phyloP scores from a whole-genome alignment of 2,329 filamentous ascomycete species.

The Emergomyces pasteurianus region DNA sequence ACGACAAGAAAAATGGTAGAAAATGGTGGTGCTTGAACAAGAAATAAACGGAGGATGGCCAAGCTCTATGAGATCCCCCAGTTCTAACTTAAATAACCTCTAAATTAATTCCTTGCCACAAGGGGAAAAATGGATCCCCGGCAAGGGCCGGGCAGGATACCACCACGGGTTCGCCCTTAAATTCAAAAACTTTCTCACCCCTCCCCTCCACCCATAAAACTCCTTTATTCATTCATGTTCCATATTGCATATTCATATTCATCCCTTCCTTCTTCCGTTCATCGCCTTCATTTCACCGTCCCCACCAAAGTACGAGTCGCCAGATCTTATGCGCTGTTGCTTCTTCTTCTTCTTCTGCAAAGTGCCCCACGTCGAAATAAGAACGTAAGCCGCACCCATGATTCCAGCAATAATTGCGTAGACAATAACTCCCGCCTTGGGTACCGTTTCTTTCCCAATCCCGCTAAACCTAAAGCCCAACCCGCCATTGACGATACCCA shows the following conservation, averaged over 20 bases:
- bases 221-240: too few species aligned
- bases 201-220: background rate
- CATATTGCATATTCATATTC: background rate
- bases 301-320: background rate
- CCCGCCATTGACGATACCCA: slow-evolving; percentile 48
- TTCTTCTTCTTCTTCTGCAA: background rate
- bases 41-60: too few species aligned
- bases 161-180: too few species aligned
- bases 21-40: background rate
- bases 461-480: slow-evolving; percentile 40
- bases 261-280: background rate
- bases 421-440: slow-evolving; percentile 24
- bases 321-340: background rate
- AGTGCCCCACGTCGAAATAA: slow-evolving; percentile 7
- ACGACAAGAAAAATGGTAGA: background rate
- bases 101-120: too few species aligned
- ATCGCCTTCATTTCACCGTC: background rate
- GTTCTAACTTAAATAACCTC: too few species aligned
- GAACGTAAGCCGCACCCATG: slow-evolving; percentile 34
- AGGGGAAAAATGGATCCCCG: background rate
- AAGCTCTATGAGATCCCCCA: background rate
- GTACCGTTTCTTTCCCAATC: slow-evolving; percentile 23
- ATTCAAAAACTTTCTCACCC: background rate
- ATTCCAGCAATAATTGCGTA: slow-evolving; percentile 41
- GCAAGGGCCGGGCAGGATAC: background rate